Conservation (phyloP, 768 basidiomycete species). For the Mycena latifolia region DNA sequence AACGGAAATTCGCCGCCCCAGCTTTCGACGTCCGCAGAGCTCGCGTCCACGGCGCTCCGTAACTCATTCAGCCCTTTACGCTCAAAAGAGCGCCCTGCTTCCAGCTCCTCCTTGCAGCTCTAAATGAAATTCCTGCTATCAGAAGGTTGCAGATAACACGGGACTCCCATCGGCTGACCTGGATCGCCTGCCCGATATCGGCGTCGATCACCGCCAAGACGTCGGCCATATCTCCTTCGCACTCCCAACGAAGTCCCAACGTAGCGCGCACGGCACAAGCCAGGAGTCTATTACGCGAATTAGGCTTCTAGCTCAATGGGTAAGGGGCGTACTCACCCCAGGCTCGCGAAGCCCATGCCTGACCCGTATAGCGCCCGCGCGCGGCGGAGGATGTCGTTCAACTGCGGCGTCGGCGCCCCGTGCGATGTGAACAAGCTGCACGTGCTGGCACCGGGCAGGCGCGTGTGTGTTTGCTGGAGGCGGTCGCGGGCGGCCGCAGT, state of each 20-base stretch:
- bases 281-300: slow-evolving; percentile 16
- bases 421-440: slow-evolving; percentile 22
- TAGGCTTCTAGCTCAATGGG: neutral
- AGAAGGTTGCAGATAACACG: slow-evolving; percentile 19
- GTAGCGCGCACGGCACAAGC: slow-evolving; percentile 24
- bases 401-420: slow-evolving; percentile 28
- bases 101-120: slow-evolving; percentile 37
- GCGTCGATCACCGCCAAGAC: slow-evolving; percentile 35
- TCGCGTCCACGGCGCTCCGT: slow-evolving; percentile 20
- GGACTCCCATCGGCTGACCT: slow-evolving; percentile 30
- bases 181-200: slow-evolving; percentile 35
- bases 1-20: slow-evolving; percentile 32
- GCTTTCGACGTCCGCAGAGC: slow-evolving; percentile 11
- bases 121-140: slow-evolving; percentile 10
- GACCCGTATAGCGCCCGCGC: slow-evolving; percentile 36
- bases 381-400: slow-evolving; percentile 30
- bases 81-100: slow-evolving; percentile 21
- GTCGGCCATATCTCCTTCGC: slow-evolving; percentile 25
- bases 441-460: neutral
- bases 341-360: slow-evolving; percentile 36
- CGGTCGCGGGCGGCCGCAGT: slow-evolving; percentile 35
- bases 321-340: slow-evolving; percentile 20
- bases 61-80: slow-evolving; percentile 22
- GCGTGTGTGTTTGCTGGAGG: slow-evolving; percentile 27
- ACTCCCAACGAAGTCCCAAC: slow-evolving; percentile 31